Evolutionary conservation across 768 basidiomycete genomes (phyloP), one percentile per base, ranked within the genome.

Genomic region (Boletus tylopilopsis): DNA sequence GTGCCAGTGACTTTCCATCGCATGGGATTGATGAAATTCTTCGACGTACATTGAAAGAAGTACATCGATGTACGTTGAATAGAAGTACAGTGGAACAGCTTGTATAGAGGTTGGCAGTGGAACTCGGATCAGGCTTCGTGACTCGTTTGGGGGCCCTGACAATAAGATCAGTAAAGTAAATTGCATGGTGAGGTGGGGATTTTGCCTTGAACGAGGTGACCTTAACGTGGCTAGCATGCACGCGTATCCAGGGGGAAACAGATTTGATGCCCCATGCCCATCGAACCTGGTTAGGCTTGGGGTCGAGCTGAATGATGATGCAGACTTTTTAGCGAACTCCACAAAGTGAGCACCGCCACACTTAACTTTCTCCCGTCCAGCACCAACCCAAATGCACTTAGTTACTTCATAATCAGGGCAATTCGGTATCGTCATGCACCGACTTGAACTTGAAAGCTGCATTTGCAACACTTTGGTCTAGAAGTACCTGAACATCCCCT

Each of bases 181-280:
- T 24, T 24, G 7, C 5, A 45, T 9, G 23, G 13, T 11, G 24
- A 13, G 2, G 40, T 6, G n/a, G n/a, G n/a, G n/a, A 27, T 65
- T 84, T 52, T 50, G 86, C 94, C 86, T 95, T 94, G 86, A 92
- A 93, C 38, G 84, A 73, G 8, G 71, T 63, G 38, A 91, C 90
- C 39, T 82, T 76, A 48, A 96, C 85, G 66, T 89, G 80, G 51
- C 81, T 81, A 56, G 90, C 94, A 68, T 93, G 91, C 25, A 99
- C 85, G 50, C 96, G 81, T 71, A 98, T 74, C 57, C 96, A 80
- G 66, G 90, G 88, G 24, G 95, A 96, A 25, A 94, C 90, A 51
- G 82, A 85, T 80, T 94, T 94, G 74, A 99, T 85, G 45, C 96
- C 96, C 64, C 81, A 85, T 24, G 81, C 81, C 96, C 96, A 99